A percentile compares a stretch with the other conserved stretches of the same genome.
phyloP scores from a whole-genome alignment of 345 rosid species.

The Melastoma malabathricum region DNA sequence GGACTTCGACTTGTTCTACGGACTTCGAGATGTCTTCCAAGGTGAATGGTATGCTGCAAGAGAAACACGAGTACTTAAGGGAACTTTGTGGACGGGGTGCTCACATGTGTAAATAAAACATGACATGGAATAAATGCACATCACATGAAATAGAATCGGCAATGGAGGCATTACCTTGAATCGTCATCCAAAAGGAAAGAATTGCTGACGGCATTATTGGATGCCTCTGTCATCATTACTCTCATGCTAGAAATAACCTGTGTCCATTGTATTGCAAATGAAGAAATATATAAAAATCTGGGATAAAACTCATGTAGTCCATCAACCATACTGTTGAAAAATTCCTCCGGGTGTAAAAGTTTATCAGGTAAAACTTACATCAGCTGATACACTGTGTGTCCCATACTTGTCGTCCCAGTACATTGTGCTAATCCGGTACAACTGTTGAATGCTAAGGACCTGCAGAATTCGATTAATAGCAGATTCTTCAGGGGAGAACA shows the following conservation, averaged over 20 bases:
- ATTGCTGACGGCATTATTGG: constrained; percentile 51
- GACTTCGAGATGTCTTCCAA: constrained; percentile 79
- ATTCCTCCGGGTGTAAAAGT: too few relatives aligned
- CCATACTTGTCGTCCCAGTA: constrained; percentile 97
- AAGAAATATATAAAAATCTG: not conserved
- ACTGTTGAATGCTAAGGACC: constrained; percentile 89
- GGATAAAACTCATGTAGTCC: too few relatives aligned
- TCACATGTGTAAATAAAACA: not conserved
- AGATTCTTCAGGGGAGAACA: too few relatives aligned
- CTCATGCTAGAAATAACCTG: constrained; percentile 85
- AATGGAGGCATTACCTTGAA: constrained; percentile 39
- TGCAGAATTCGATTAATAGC: constrained; percentile 14
- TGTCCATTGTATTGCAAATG: not conserved
- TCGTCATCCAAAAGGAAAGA: constrained; percentile 89
- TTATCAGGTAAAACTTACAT: constrained; percentile 35
- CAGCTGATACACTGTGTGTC: constrained; percentile 80
- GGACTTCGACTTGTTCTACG: constrained; percentile 49
- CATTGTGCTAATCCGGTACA: constrained; percentile 91
- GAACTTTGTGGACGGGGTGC: too few relatives aligned
- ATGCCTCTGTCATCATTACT: constrained; percentile 46
- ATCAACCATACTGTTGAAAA: too few relatives aligned
- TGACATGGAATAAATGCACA: not conserved
- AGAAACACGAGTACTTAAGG: not conserved
- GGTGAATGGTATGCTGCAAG: constrained; percentile 81
- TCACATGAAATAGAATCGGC: not conserved